A percentile compares a stretch with the other conserved stretches of the same genome.
These are phyloP conservation scores for Monilinia vaccinii-corymbosi DNA, from an alignment of 2,329 filamentous ascomycete genomes.

Conservation along the genomic window DNA sequence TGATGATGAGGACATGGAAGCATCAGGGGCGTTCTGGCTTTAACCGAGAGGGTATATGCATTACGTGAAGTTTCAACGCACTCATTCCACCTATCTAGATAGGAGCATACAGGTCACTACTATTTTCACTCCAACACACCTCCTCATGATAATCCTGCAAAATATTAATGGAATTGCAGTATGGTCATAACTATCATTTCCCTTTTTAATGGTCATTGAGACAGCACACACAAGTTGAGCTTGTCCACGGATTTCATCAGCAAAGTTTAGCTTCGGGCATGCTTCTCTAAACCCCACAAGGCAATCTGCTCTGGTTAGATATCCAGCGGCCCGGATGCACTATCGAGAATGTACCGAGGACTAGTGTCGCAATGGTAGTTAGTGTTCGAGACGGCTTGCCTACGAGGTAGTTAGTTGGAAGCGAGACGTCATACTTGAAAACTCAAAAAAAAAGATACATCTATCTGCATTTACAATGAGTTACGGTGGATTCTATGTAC, in stretches of 20 bases:
- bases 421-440: neutral
- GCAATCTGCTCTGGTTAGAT: neutral
- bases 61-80: slow-evolving; percentile 1
- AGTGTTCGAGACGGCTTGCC: neutral
- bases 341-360: neutral
- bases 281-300: neutral
- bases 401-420: neutral
- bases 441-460: neutral
- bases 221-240: neutral
- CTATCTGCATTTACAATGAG: neutral
- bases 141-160: neutral
- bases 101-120: neutral
- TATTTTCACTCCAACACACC: neutral
- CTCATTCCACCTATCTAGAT: neutral
- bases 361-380: neutral
- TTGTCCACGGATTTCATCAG: neutral
- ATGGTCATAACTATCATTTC: neutral
- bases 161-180: neutral
- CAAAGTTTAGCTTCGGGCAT: neutral
- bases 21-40: neutral
- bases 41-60: neutral
- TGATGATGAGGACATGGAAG: neutral
- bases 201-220: neutral
- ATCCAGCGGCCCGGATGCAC: neutral
- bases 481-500: neutral